Evolutionary conservation across 1,284 basidiomycete genomes (phyloP).

Genomic region (Cryptococcus maquisensis): DNA sequence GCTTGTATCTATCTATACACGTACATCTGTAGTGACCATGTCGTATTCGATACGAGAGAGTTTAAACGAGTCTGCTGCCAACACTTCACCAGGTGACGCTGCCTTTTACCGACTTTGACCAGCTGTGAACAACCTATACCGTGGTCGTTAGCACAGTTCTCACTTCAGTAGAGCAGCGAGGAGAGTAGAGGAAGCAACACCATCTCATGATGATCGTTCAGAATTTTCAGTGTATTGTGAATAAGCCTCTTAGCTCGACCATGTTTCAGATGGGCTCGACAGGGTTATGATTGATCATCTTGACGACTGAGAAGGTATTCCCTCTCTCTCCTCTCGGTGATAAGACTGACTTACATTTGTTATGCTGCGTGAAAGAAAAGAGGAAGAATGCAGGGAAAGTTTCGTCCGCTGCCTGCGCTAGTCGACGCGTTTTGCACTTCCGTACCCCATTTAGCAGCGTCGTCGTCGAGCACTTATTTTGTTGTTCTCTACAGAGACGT

Average conservation of each 20-base stretch:
- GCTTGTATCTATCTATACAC: no score
- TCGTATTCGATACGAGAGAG: no score
- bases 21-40: no score
- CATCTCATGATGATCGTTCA: not conserved
- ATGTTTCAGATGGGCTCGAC: not conserved
- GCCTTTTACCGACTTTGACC: no score
- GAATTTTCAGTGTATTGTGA: constrained; percentile 1
- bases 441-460: not conserved
- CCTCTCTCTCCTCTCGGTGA: not conserved
- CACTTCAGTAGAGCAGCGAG: no score
- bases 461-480: not conserved
- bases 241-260: not conserved
- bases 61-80: no score
- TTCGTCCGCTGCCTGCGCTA: no score
- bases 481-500: not conserved
- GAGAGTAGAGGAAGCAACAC: no score
- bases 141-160: no score
- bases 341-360: not conserved
- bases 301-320: not conserved
- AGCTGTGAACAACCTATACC: no score
- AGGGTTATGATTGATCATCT: not conserved
- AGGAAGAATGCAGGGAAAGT: not conserved
- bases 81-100: no score
- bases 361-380: not conserved
- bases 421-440: no score